phyloP scores from a whole-genome alignment of 164 flowering plant species.

The Piper betle region DNA sequence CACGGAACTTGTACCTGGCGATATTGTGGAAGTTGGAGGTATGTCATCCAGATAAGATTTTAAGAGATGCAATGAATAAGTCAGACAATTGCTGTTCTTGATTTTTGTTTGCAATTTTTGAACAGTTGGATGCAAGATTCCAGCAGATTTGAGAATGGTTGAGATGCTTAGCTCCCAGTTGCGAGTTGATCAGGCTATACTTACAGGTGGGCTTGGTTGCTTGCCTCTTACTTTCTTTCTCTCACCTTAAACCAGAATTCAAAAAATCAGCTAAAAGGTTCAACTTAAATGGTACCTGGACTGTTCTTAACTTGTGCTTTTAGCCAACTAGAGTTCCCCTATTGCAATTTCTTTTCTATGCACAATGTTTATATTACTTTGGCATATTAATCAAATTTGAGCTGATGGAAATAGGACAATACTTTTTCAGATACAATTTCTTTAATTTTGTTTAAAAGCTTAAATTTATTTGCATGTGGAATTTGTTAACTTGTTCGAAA shows the following conservation, averaged over 20 bases:
- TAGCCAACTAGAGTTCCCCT: no score
- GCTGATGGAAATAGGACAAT: no score
- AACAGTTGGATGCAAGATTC: constrained; percentile 92
- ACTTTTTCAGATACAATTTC: no score
- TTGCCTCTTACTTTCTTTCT: neutral
- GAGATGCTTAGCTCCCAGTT: constrained; percentile 79
- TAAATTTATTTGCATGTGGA: no score
- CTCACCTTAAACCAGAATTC: neutral
- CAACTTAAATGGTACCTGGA: neutral
- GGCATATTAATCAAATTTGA: no score
- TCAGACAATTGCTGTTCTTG: neutral
- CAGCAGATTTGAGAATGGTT: constrained; percentile 97
- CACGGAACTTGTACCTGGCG: constrained; percentile 94
- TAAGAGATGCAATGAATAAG: neutral
- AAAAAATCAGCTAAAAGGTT: no score
- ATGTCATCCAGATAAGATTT: neutral
- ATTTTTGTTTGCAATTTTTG: constrained; percentile 3
- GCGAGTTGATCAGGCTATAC: constrained; percentile 97
- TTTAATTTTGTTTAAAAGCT: no score
- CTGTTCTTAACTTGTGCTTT: neutral
- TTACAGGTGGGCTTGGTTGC: constrained; percentile 49
- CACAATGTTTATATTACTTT: no score
- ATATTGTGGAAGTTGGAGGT: constrained; percentile 95
- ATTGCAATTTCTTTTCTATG: no score
- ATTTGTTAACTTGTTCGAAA: no score